These are phyloP conservation scores for Mucor indicus DNA, from an alignment of 371 early-diverging fungal genomes.

Conservation along the genomic window DNA sequence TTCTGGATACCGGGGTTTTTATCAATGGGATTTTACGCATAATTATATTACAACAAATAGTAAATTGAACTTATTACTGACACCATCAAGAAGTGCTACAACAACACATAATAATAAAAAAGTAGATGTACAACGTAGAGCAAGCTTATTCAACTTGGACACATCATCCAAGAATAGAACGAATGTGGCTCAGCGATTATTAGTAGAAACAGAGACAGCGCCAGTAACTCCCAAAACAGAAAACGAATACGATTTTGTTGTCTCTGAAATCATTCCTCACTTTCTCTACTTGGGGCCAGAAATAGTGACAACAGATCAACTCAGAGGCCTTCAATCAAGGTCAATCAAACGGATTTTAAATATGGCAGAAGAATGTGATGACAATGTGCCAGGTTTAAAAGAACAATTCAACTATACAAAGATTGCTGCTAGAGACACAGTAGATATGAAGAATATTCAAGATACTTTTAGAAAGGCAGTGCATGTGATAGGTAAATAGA, in stretches of 20 bases:
- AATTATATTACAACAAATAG: too few species aligned
- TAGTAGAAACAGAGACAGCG: too few species aligned
- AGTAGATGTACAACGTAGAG: constrained; percentile 31
- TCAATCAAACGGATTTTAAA: constrained; percentile 55
- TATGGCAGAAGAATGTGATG: constrained; percentile 68
- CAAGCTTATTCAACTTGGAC: constrained; percentile 44
- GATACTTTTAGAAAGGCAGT: constrained; percentile 50
- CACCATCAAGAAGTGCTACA: constrained; percentile 39
- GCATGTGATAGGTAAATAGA: constrained; percentile 58
- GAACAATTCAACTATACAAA: constrained; percentile 45
- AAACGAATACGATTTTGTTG: constrained; percentile 39
- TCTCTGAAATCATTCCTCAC: constrained; percentile 55
- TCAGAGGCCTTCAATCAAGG: constrained; percentile 31
- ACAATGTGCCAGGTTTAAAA: constrained; percentile 50
- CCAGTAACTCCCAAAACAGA: constrained; percentile 27
- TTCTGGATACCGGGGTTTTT: constrained; percentile 50
- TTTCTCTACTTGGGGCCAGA: constrained; percentile 68
- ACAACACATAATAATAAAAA: too few species aligned
- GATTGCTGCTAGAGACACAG: constrained; percentile 57
- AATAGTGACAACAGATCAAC: constrained; percentile 41
- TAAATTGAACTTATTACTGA: too few species aligned
- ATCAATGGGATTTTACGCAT: constrained; percentile 14
- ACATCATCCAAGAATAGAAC: too few species aligned
- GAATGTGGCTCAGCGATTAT: too few species aligned
- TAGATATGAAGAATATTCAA: constrained; percentile 58